Percentiles rank a stretch among this genome's conserved stretches.
Evolutionary conservation across 495 filamentous ascomycete genomes (phyloP).

Genomic region (Hypoxylon fuscum): DNA sequence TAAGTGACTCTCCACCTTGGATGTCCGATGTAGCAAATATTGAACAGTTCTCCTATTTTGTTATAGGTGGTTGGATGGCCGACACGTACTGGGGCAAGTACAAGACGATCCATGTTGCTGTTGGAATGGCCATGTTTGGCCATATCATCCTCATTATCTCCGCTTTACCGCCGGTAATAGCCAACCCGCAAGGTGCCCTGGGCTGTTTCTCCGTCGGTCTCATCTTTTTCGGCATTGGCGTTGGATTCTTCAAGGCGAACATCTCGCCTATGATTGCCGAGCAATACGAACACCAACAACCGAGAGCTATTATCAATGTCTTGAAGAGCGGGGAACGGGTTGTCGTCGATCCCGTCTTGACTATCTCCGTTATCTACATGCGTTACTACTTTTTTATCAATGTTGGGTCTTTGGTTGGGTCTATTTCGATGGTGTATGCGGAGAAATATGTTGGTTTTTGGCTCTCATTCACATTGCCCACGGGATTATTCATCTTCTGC

Average conservation of each 20-base stretch:
- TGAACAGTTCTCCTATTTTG: slow-evolving; percentile 6
- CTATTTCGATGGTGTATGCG: slow-evolving; percentile 66
- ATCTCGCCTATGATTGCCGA: slow-evolving; percentile 69
- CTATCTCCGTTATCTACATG: slow-evolving; percentile 67
- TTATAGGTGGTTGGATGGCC: slow-evolving; percentile 70
- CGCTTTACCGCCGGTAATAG: slow-evolving; percentile 68
- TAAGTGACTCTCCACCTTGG: slow-evolving; percentile 17
- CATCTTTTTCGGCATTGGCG: slow-evolving; percentile 72
- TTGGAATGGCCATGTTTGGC: slow-evolving; percentile 68
- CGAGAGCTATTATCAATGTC: slow-evolving; percentile 52
- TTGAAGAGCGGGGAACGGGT: slow-evolving; percentile 67
- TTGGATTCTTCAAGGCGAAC: slow-evolving; percentile 72
- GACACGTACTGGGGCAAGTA: slow-evolving; percentile 77
- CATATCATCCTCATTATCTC: slow-evolving; percentile 72
- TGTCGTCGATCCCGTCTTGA: slow-evolving; percentile 74
- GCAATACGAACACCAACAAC: slow-evolving; percentile 56
- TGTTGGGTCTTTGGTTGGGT: slow-evolving; percentile 65
- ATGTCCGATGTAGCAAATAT: neutral
- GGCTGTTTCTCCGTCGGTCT: slow-evolving; percentile 69
- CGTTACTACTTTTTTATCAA: slow-evolving; percentile 79
- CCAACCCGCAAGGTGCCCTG: slow-evolving; percentile 60
- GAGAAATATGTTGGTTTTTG: slow-evolving; percentile 83
- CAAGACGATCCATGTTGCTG: slow-evolving; percentile 69
- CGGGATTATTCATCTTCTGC: slow-evolving; percentile 64
- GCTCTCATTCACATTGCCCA: slow-evolving; percentile 72